Evolutionary conservation across 805 yeast species (phyloP).

Genomic region (Candida endomychidarum): DNA sequence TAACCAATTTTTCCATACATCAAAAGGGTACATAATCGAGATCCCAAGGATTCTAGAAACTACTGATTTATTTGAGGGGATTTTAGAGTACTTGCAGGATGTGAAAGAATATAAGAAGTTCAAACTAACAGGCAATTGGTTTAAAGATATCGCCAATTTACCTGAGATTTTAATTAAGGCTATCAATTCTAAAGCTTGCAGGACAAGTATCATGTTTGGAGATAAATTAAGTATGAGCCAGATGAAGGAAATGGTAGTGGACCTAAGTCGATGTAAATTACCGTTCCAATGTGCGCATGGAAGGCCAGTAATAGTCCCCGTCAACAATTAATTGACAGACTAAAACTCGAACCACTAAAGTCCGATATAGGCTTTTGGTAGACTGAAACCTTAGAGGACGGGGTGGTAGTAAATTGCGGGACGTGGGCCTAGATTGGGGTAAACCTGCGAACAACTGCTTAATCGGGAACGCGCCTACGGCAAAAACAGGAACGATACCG

Average conservation of each 20-base stretch:
- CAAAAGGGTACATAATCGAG: not conserved
- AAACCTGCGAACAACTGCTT: no score
- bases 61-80: not conserved
- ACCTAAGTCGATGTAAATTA: conserved; percentile 47
- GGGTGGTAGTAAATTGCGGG: no score
- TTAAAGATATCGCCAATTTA: conserved; percentile 25
- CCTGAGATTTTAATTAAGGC: conserved; percentile 53
- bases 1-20: conserved; percentile 13
- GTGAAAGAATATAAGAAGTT: conserved; percentile 31
- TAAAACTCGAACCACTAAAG: no score
- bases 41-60: not conserved
- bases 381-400: no score
- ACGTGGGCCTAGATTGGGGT: no score
- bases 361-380: no score
- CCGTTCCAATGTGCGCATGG: conserved; percentile 91
- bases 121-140: conserved; percentile 41
- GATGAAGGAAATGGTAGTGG: conserved; percentile 44
- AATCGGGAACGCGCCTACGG: not conserved
- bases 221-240: conserved; percentile 42
- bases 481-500: not conserved
- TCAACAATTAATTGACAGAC: no score
- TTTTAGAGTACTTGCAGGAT: conserved; percentile 48
- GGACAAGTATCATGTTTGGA: conserved; percentile 73
- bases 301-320: conserved; percentile 67
- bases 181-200: conserved; percentile 63